phyloP scores from a whole-genome alignment of 2,329 filamentous ascomycete genomes.

The Apiospora kogelbergensis region DNA sequence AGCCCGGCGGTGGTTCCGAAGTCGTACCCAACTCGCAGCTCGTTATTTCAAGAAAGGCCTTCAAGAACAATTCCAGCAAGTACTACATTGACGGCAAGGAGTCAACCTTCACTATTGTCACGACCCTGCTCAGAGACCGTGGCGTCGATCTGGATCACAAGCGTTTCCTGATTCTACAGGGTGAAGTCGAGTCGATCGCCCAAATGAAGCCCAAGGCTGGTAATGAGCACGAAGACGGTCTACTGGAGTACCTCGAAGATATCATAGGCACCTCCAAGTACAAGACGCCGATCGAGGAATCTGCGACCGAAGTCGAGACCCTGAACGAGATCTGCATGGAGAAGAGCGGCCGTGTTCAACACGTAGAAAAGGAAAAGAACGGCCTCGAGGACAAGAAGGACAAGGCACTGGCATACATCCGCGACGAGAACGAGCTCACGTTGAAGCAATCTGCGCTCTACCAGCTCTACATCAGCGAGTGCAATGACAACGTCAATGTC shows the following conservation, averaged over 20 bases:
- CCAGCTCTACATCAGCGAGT: slow-evolving; percentile 87
- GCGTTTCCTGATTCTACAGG: slow-evolving; percentile 94
- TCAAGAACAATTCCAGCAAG: slow-evolving; percentile 97
- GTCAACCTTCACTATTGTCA: slow-evolving; percentile 91
- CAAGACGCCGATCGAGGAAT: slow-evolving; percentile 94
- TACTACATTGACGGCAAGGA: slow-evolving; percentile 93
- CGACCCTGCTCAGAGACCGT: slow-evolving; percentile 78
- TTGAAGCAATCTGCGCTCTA: slow-evolving; percentile 90
- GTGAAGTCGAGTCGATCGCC: slow-evolving; percentile 96
- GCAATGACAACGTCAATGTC: slow-evolving; percentile 82
- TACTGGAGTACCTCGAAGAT: slow-evolving; percentile 95
- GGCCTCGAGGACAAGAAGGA: slow-evolving; percentile 95
- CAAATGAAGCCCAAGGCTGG: slow-evolving; percentile 98
- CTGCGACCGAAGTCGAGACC: slow-evolving; percentile 83
- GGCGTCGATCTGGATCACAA: slow-evolving; percentile 98
- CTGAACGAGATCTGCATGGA: slow-evolving; percentile 94
- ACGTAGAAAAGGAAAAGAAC: slow-evolving; percentile 96
- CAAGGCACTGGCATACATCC: slow-evolving; percentile 83
- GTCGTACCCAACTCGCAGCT: slow-evolving; percentile 82
- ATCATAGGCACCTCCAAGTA: slow-evolving; percentile 99
- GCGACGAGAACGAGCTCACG: slow-evolving; percentile 89
- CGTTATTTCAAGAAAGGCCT: slow-evolving; percentile 86
- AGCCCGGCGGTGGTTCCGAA: slow-evolving; percentile 71
- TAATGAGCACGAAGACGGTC: slow-evolving; percentile 92
- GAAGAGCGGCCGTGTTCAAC: slow-evolving; percentile 92